Percentiles rank a stretch among this genome's conserved stretches.
These are phyloP conservation scores for Claviceps sp. DNA, from an alignment of 2,329 filamentous ascomycete genomes.

Conservation along the genomic window DNA sequence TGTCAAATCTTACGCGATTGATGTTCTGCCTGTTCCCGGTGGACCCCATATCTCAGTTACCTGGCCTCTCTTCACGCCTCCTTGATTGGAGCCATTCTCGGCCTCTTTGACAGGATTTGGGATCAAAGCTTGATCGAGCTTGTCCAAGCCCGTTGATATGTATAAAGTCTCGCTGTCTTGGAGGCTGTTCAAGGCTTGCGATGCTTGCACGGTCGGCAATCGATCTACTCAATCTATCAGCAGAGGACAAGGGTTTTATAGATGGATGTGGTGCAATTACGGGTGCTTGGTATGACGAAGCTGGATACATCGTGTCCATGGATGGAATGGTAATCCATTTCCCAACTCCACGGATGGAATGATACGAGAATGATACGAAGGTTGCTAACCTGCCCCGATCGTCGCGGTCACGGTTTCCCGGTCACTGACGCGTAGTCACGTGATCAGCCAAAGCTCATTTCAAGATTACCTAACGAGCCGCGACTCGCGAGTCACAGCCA, in stretches of 20 bases:
- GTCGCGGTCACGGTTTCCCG: not conserved
- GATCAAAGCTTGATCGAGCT: conserved; percentile 36
- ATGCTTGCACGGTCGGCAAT: conserved; percentile 63
- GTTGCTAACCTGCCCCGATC: not conserved
- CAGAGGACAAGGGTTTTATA: not conserved
- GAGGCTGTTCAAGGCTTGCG: conserved; percentile 52
- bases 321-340: conserved; percentile 45
- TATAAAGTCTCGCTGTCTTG: conserved; percentile 34
- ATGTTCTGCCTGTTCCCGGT: conserved; percentile 73
- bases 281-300: conserved; percentile 40
- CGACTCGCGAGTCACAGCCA: too few relatives aligned
- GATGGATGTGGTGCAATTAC: conserved; percentile 21
- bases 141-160: conserved; percentile 41
- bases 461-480: too few relatives aligned
- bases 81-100: conserved; percentile 12
- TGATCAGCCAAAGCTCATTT: not conserved
- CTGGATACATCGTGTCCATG: conserved; percentile 48
- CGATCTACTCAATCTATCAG: conserved; percentile 40
- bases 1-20: conserved; percentile 49
- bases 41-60: conserved; percentile 83
- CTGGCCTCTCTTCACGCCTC: conserved; percentile 61
- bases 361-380: not conserved
- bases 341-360: conserved; percentile 12
- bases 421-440: not conserved
- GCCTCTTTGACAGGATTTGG: conserved; percentile 6